Base-by-base conservation (phyloP, 1,139 yeast species). In the Starmera stellimalicola region DNA sequence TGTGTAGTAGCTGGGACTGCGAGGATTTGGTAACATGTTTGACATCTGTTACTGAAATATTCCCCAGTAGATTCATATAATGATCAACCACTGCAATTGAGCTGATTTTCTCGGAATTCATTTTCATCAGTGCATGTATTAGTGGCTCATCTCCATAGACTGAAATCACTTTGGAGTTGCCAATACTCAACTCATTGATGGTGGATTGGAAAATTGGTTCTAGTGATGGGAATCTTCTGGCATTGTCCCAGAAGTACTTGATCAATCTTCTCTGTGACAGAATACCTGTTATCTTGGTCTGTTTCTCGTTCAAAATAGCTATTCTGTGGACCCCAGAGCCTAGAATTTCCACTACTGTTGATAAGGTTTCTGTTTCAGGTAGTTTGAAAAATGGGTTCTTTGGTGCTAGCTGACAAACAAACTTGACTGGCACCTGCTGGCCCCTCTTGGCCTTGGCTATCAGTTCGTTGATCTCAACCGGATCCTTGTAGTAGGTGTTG, bases 1-100 rank as follows among this genome's bases (percentile, higher is more conserved):
- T 78, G 51, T 79, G 79, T 38, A 91, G 67, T 43, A 84, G 62
- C 41, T 82, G 85, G 7, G 93, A 80, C 54, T 87, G 88, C 20
- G 84, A 83, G 23, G 94, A 77, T 43, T 82, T 77, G 16, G 94
- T 79, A 27, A 91, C 85, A 45, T 84, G 77, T 48, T 80, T 77
- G 26, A 87, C 96, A 57, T 91, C 98, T 1, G 93, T 94, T 30
- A 88, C 88, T 5, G 95, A 83, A 33, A 91, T 88, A 56, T 91
- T 91, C 26, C 97, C 98, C 34, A 88, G 63, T 40, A 91, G 64
- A 48, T 79, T 73, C 46, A 74, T 66, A 43, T 77, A 73, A 39
- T 75, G 63, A 60, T 91, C 97, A 36, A 88, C 82, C n/a, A 91
- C 96, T 0, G 98, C 97, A 35, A 91, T 70, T 18, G 96, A 87